Percentiles rank a stretch among this genome's conserved stretches.
These are phyloP conservation scores for Gastroboletus turbinatus DNA, from an alignment of 1,284 basidiomycete genomes.

Conservation along the genomic window DNA sequence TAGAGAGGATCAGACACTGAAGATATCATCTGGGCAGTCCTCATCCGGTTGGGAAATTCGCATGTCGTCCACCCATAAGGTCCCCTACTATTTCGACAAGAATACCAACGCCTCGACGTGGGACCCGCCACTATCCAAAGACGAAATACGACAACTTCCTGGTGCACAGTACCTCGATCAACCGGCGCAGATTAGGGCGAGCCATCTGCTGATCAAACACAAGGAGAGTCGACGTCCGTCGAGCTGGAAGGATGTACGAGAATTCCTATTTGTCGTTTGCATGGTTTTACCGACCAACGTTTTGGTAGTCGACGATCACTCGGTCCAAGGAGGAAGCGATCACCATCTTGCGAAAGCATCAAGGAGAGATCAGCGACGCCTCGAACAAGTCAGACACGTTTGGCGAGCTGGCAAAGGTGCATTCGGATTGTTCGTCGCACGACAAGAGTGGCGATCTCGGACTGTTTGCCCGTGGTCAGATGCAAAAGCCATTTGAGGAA, in stretches of 20 bases:
- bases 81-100: slow-evolving; percentile 90
- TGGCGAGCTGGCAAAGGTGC: slow-evolving; percentile 65
- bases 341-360: slow-evolving; percentile 66
- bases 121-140: slow-evolving; percentile 76
- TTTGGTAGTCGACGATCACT: slow-evolving; percentile 72
- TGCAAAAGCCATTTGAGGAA: slow-evolving; percentile 99
- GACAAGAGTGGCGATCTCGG: slow-evolving; percentile 83
- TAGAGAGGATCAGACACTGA: slow-evolving; percentile 8
- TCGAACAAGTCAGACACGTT: slow-evolving; percentile 55
- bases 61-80: slow-evolving; percentile 74
- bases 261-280: neutral
- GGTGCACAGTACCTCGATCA: slow-evolving; percentile 59
- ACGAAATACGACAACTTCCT: slow-evolving; percentile 64
- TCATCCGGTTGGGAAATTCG: slow-evolving; percentile 72
- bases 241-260: slow-evolving; percentile 87
- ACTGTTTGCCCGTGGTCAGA: slow-evolving; percentile 82
- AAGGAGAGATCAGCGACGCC: slow-evolving; percentile 58
- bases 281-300: neutral
- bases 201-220: slow-evolving; percentile 96
- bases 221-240: slow-evolving; percentile 81
- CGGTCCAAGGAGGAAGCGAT: slow-evolving; percentile 91
- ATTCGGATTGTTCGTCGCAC: slow-evolving; percentile 91
- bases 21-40: slow-evolving; percentile 18
- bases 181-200: slow-evolving; percentile 78
- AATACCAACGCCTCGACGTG: slow-evolving; percentile 76